Base-by-base conservation (phyloP, 148 eudicot species). In the Heliosperma pusillum region DNA sequence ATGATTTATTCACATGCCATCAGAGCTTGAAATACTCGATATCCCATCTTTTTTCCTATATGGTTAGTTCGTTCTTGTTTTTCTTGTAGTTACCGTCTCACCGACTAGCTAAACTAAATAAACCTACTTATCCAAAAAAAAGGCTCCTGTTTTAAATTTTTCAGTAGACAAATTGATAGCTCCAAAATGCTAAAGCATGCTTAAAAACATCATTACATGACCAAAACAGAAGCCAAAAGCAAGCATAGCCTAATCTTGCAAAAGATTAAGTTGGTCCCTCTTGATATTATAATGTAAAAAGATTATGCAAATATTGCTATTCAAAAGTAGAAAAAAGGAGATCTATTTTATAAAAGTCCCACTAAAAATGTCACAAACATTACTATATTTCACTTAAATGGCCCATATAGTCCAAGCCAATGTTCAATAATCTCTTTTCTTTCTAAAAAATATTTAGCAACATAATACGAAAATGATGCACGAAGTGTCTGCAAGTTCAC, bases 111-210 rank as follows among this genome's bases (percentile, higher is more conserved):
- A n/a, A n/a, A n/a, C n/a, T n/a, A n/a, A n/a, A n/a, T n/a, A n/a
- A n/a, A n/a, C n/a, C 42, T 36, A 36, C 42, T 36, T 36, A 36
- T 36, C 42, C 9, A 7, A 33, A 36, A 36, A 36, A 36, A 36
- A 36, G 42, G 42, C 42, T 36, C 42, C 42, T 6, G 9, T 36
- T 7, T 36, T 36, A 36, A 63, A 19, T 60, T 64, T 74, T 71
- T 33, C 36, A 45, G 75, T 76, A 79, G 83, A 86, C 85, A 86
- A 77, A 79, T 58, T 83, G 80, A 86, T 80, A 70, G 29, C 58
- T 71, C 71, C 71, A 70, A 77, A 77, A 72, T 84, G 80, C 74
- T 75, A 86, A 84, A 86, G 83, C 85, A 82, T 79, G 79, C 81
- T 69, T 73, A 80, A 80, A 76, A 73, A 72, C 82, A 86, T 84